These are phyloP conservation scores for Calonectria fujianensis DNA, from an alignment of 2,329 filamentous ascomycete species.

Conservation along the genomic window DNA sequence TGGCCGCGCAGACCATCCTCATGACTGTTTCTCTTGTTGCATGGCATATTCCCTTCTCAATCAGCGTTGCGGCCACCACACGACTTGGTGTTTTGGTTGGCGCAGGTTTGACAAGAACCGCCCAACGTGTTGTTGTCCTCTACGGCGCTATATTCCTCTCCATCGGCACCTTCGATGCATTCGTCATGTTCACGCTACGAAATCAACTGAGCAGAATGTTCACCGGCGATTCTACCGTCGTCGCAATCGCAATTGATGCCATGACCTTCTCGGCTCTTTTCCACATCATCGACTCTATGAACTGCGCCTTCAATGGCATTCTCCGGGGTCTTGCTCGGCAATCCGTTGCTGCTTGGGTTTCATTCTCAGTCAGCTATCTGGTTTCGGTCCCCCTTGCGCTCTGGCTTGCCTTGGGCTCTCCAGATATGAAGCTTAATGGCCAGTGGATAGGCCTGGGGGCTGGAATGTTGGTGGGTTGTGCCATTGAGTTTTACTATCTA, in stretches of 20 bases:
- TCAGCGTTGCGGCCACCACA: slow-evolving; percentile 62
- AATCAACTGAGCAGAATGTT: slow-evolving; percentile 28
- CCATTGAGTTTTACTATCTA: slow-evolving; percentile 18
- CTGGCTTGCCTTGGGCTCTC: slow-evolving; percentile 32
- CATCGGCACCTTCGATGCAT: slow-evolving; percentile 16
- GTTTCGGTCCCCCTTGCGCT: slow-evolving; percentile 29
- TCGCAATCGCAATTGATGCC: slow-evolving; percentile 19
- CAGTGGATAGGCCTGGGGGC: slow-evolving; percentile 32
- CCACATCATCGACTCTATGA: slow-evolving; percentile 35
- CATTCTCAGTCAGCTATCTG: slow-evolving; percentile 26
- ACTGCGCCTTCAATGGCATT: slow-evolving; percentile 31
- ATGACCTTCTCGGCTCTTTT: slow-evolving; percentile 30
- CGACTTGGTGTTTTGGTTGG: slow-evolving; percentile 33
- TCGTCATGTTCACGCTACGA: slow-evolving; percentile 20
- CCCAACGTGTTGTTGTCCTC: slow-evolving; percentile 26
- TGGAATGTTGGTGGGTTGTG: slow-evolving; percentile 22
- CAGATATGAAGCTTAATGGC: slow-evolving; percentile 31
- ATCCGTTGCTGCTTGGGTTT: slow-evolving; percentile 35
- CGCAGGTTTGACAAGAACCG: slow-evolving; percentile 1
- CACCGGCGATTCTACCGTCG: slow-evolving; percentile 14
- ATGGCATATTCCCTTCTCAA: slow-evolving; percentile 66
- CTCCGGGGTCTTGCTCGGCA: slow-evolving; percentile 22
- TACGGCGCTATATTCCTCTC: slow-evolving; percentile 20
- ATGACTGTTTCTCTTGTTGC: slow-evolving; percentile 63
- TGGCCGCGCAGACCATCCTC: slow-evolving; percentile 65